These are phyloP conservation scores for Trametes pubescens DNA, from an alignment of 1,284 basidiomycete species.

Conservation along the genomic window DNA sequence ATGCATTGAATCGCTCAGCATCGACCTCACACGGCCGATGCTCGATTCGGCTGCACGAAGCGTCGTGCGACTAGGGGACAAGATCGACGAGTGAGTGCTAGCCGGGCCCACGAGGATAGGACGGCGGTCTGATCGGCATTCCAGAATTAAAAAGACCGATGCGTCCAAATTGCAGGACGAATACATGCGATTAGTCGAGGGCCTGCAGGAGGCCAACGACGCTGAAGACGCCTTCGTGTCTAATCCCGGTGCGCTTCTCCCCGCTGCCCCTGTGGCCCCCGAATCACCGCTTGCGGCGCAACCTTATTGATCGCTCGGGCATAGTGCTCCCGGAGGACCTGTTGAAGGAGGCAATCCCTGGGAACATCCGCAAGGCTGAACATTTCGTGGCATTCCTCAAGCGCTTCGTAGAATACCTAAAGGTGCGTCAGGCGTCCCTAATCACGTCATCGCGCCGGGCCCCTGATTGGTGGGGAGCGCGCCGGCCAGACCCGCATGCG, in stretches of 20 bases:
- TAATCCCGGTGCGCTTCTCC: constrained; percentile 76
- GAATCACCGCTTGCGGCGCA: constrained; percentile 4
- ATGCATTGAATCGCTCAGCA: constrained; percentile 98
- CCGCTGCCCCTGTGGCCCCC: constrained; percentile 14
- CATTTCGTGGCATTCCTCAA: constrained; percentile 99
- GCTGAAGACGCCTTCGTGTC: constrained; percentile 89
- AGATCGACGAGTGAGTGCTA: constrained; percentile 90
- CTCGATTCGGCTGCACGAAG: constrained; percentile 94
- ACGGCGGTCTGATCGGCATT: constrained; percentile 12
- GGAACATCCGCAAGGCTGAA: constrained; percentile 98
- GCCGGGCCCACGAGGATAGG: neutral
- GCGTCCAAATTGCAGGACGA: constrained; percentile 96
- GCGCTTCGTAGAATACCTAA: constrained; percentile 98
- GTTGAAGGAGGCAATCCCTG: constrained; percentile 94
- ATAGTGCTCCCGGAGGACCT: constrained; percentile 94
- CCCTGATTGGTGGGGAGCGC: constrained; percentile 21
- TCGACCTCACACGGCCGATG: constrained; percentile 99
- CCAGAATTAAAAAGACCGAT: constrained; percentile 93
- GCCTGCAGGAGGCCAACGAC: constrained; percentile 81
- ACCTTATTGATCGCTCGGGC: constrained; percentile 19
- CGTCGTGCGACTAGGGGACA: constrained; percentile 87
- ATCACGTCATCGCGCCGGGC: constrained; percentile 9
- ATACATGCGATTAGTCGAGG: constrained; percentile 96
- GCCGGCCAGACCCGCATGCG: constrained; percentile 90
- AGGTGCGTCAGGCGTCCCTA: constrained; percentile 58